Base-by-base conservation (phyloP, 1,139 yeast species). In the Nakaseomyces uthaithaninus region DNA sequence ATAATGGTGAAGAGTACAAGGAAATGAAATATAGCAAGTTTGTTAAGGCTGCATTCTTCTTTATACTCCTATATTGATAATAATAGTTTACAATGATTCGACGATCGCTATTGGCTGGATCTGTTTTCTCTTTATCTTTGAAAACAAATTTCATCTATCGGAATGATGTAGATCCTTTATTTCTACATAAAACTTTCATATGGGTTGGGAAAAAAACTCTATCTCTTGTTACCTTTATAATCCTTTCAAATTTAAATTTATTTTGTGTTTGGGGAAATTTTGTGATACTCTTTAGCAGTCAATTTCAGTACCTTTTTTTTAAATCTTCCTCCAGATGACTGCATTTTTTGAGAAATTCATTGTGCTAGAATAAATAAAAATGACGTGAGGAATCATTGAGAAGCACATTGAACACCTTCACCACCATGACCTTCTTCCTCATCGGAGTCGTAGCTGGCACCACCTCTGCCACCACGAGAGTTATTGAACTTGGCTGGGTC, bases 331-430 rank as follows among this genome's bases (percentile, higher is more conserved):
- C 30, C 6, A 14, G 30, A n/a, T 27, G 30, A 27, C 5, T 25
- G 9, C 50, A 60, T 71, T 18, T 26, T 18, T 18, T 33, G 19
- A n/a, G n/a, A n/a, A n/a, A n/a, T n/a, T n/a, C n/a, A n/a, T n/a
- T n/a, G n/a, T n/a, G n/a, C n/a, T n/a, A n/a, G n/a, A n/a, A n/a
- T n/a, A n/a, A n/a, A n/a, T n/a, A n/a, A n/a, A n/a, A n/a, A 10
- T 23, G 17, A 27, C 16, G 14, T 16, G 17, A n/a, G n/a, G n/a
- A 20, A 33, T 42, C 48, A 82, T 69, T 82, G 93, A 56, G 86
- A 79, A 52, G 89, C 89, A 77, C 93, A 82, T 72, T 82, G 93
- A 48, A 82, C 93, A 64, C 89, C 89, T 50, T 80, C 83, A 45
- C 77, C 80, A 45, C 74, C 80, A 28, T 53, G 55, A 20, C 73